Evolutionary conservation across 371 early-diverging fungal genomes (phyloP).

Genomic region (Cokeromyces recurvatus): DNA sequence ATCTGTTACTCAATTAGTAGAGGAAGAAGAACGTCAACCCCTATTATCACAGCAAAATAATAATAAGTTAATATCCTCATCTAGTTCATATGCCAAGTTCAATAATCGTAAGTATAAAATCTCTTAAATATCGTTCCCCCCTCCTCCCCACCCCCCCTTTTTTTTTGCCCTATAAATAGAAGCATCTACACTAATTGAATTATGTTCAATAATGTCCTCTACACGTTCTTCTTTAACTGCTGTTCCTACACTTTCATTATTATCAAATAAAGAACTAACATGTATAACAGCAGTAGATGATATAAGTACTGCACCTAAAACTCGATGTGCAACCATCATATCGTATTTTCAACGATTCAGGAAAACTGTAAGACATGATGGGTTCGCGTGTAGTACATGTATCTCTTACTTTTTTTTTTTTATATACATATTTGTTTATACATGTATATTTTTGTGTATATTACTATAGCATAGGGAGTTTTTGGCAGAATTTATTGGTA

Average conservation of each 20-base stretch:
- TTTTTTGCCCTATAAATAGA: too few relatives aligned
- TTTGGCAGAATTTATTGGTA: constrained; percentile 82
- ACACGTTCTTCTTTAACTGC: constrained; percentile 8
- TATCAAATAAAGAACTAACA: neutral
- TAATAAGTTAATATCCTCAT: too few relatives aligned
- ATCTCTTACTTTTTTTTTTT: neutral
- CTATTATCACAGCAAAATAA: too few relatives aligned
- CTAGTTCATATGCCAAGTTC: too few relatives aligned
- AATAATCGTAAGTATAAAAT: too few relatives aligned
- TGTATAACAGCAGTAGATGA: constrained; percentile 3
- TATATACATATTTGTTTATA: neutral
- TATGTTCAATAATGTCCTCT: constrained; percentile 5
- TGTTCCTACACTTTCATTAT: constrained; percentile 1
- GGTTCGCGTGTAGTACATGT: too few relatives aligned
- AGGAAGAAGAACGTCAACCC: too few relatives aligned
- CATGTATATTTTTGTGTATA: neutral
- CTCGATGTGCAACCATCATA: neutral
- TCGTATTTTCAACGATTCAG: neutral
- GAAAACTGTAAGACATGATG: constrained; percentile 1
- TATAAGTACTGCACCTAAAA: neutral
- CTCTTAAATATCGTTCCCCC: too few relatives aligned
- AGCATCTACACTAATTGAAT: too few relatives aligned
- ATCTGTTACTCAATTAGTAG: too few relatives aligned
- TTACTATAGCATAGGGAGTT: constrained; percentile 63
- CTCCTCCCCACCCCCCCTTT: too few relatives aligned